Evolutionary conservation across 805 yeast genomes (phyloP), one percentile per base, ranked within the genome.

Genomic region (Sugiyamaella marilandica): DNA sequence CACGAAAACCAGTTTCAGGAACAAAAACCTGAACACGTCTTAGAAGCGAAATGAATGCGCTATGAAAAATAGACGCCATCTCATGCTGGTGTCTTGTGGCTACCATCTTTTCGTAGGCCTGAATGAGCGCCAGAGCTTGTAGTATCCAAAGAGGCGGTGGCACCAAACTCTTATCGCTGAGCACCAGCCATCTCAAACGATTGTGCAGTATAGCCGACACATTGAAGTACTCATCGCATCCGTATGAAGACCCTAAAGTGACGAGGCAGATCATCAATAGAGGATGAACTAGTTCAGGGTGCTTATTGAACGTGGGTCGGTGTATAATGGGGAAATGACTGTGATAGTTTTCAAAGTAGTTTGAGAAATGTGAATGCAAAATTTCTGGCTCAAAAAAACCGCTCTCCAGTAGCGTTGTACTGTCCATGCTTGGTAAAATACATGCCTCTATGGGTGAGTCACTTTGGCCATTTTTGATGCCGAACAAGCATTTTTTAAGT

Each of bases 311-410:
- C 19, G 65, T 47, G 2, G 63, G 61, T 16, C 52, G 49, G 51
- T 63, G 67, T 8, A 63, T 34, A 24, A 63, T 59, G 19, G 67
- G 67, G 54, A 63, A 63, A 45, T 63, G 66, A 47, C 62, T 64
- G 45, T 63, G 66, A 50, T 61, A 63, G 41, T 54, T 56, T n/a
- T 59, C 61, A 46, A 63, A 62, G 50, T 63, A 63, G 29, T 45
- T 45, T 24, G 51, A 31, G 50, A 57, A 63, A 43, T 59, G 50
- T 36, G 52, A 36, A 33, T 49, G 47, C 52, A 63, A 45, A n/a
- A 54, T 47, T 2, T 32, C 58, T 10, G 66, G 60, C 34, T 55
- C 55, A 43, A 61, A 60, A 39, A 59, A 54, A 49, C 55, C 49
- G 13, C 55, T 48, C 10, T 52, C 50, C 19, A 52, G 18, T 18